phyloP scores from a whole-genome alignment of 495 filamentous ascomycete species.

The Talaromyces borbonicus region DNA sequence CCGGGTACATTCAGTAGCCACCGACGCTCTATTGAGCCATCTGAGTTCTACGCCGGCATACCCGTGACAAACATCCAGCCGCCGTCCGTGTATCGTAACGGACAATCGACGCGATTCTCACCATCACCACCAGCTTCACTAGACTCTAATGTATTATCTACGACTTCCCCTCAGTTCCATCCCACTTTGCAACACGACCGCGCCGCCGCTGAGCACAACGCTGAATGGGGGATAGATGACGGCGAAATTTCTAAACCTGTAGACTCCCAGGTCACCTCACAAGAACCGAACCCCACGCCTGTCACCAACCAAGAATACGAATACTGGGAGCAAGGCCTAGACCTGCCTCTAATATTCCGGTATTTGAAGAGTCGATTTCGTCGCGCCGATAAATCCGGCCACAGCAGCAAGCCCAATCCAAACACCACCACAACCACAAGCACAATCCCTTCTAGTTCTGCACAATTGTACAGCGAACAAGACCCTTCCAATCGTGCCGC shows the following conservation, averaged over 20 bases:
- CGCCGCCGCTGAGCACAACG: constrained; percentile 37
- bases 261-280: constrained; percentile 8
- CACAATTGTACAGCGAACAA: constrained; percentile 29
- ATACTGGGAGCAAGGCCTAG: constrained; percentile 83
- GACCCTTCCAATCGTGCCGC: constrained; percentile 70
- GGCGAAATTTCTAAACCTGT: constrained; percentile 25
- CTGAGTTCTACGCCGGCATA: constrained; percentile 8
- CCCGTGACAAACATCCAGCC: background rate
- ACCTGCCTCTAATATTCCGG: constrained; percentile 79
- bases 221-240: constrained; percentile 62
- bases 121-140: constrained; percentile 3
- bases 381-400: constrained; percentile 17
- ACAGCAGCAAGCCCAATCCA: constrained; percentile 19
- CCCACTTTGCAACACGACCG: constrained; percentile 35
- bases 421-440: constrained; percentile 25
- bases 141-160: constrained; percentile 17
- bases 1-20: constrained; percentile 77
- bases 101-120: background rate
- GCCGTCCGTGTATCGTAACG: background rate
- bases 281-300: constrained; percentile 25
- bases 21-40: constrained; percentile 22
- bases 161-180: constrained; percentile 32
- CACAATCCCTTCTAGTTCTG: constrained; percentile 24
- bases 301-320: constrained; percentile 42
- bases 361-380: constrained; percentile 72